Evolutionary conservation across 306 rosid genomes (phyloP).

Genomic region (Nissolia schottii): DNA sequence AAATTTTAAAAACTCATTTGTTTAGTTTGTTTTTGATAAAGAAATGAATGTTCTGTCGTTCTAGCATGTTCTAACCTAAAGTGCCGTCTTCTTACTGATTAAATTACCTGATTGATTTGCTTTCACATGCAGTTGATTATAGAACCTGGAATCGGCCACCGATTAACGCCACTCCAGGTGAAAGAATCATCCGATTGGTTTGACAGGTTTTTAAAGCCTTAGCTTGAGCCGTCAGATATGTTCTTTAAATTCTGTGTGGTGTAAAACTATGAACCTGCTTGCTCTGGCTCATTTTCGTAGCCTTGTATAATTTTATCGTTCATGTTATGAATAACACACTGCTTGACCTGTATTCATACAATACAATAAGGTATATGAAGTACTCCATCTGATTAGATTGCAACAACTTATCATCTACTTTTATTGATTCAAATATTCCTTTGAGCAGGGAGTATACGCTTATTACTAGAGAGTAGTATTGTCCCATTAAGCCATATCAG

Average conservation of each 20-base stretch:
- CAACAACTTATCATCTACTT: neutral
- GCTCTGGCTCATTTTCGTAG: neutral
- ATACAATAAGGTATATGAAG: neutral
- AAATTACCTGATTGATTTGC: neutral
- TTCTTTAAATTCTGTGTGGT: neutral
- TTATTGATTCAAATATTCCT: neutral
- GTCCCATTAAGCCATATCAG: no score
- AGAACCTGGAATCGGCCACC: conserved; percentile 56
- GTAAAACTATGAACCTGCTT: neutral
- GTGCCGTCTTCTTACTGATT: neutral
- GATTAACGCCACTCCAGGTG: conserved; percentile 53
- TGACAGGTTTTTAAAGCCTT: conserved; percentile 49
- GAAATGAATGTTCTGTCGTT: neutral
- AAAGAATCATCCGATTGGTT: conserved; percentile 80
- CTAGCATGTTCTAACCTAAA: neutral
- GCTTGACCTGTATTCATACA: neutral
- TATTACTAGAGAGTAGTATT: neutral
- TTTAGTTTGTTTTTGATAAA: neutral
- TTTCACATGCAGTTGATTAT: conserved; percentile 46
- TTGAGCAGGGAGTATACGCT: neutral
- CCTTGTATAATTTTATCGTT: neutral
- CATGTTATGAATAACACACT: neutral
- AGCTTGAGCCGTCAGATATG: neutral
- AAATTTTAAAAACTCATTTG: neutral
- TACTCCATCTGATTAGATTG: neutral